These are phyloP conservation scores for Dothiorella sarmentorum DNA, from an alignment of 2,329 filamentous ascomycete species.

Conservation along the genomic window DNA sequence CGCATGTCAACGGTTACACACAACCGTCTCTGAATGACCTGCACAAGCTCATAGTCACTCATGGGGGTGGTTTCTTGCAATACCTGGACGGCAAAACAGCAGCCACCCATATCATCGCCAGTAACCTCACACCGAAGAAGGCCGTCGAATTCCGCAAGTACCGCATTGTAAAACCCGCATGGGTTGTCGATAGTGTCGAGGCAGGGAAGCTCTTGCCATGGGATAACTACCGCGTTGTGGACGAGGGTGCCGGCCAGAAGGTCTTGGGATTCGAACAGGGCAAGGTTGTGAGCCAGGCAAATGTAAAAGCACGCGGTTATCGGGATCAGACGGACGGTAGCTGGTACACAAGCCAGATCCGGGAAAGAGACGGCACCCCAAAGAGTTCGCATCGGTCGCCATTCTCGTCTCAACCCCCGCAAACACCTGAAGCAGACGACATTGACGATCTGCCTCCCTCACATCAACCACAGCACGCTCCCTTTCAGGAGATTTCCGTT, in stretches of 20 bases:
- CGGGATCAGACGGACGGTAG: constrained; percentile 76
- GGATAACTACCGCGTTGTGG: constrained; percentile 78
- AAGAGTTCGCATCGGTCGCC: constrained; percentile 25
- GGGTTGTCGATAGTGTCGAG: constrained; percentile 85
- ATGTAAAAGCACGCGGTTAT: constrained; percentile 62
- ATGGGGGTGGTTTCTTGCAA: constrained; percentile 94
- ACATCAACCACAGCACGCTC: constrained; percentile 29
- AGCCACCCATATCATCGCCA: constrained; percentile 94
- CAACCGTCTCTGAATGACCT: constrained; percentile 89
- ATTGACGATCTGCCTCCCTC: constrained; percentile 32
- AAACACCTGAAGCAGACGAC: constrained; percentile 27
- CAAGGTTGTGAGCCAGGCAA: constrained; percentile 64
- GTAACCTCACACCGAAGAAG: constrained; percentile 87
- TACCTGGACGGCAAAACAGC: constrained; percentile 93
- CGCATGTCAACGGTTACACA: constrained; percentile 92
- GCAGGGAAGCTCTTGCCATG: constrained; percentile 81
- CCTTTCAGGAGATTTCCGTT: not conserved
- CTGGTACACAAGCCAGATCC: constrained; percentile 76
- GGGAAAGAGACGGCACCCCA: constrained; percentile 31
- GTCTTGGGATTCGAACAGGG: constrained; percentile 63
- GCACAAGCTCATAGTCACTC: constrained; percentile 79
- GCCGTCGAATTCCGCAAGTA: constrained; percentile 82
- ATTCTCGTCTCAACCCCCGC: constrained; percentile 27
- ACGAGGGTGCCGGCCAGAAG: constrained; percentile 80
- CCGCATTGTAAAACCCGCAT: constrained; percentile 88